Evolutionary conservation across 352 stramenopile species (phyloP).

Genomic region (Globisporangium polare): DNA sequence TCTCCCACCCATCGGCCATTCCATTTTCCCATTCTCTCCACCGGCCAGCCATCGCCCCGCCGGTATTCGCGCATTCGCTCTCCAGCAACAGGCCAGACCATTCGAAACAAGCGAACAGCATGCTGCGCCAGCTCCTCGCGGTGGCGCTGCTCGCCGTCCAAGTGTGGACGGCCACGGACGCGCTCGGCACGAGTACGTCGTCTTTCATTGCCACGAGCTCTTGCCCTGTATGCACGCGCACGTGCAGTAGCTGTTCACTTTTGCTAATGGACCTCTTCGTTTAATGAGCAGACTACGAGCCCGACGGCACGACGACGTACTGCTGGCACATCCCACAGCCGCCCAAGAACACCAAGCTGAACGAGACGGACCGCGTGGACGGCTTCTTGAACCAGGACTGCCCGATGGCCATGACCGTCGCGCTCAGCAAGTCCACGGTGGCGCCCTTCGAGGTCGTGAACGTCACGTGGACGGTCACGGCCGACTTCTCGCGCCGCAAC

Average conservation of each 20-base stretch:
- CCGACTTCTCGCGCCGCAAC: conserved; percentile 36
- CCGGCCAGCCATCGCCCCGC: too few relatives aligned
- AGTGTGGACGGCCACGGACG: conserved; percentile 1
- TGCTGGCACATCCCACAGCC: conserved; percentile 52
- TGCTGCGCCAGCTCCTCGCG: neutral
- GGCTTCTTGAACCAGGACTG: conserved; percentile 31
- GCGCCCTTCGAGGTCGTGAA: conserved; percentile 38
- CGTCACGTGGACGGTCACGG: conserved; percentile 43
- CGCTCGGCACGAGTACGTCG: conserved; percentile 51
- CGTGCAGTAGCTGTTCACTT: neutral
- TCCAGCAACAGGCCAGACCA: neutral
- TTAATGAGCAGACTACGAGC: conserved; percentile 29
- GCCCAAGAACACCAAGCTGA: conserved; percentile 35
- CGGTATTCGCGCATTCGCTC: neutral
- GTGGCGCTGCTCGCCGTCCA: conserved; percentile 14
- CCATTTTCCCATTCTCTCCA: too few relatives aligned
- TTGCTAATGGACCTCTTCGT: neutral
- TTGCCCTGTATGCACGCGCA: too few relatives aligned
- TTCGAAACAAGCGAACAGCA: neutral
- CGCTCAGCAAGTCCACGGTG: conserved; percentile 22
- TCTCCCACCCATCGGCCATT: too few relatives aligned
- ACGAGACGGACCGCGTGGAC: conserved; percentile 34
- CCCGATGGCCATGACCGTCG: conserved; percentile 40
- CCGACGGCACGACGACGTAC: conserved; percentile 40
- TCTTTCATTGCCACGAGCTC: neutral